Percentiles rank a stretch among this genome's conserved stretches.
Conservation (phyloP, 257 asterid species). For the Anisodus tanguticus region DNA sequence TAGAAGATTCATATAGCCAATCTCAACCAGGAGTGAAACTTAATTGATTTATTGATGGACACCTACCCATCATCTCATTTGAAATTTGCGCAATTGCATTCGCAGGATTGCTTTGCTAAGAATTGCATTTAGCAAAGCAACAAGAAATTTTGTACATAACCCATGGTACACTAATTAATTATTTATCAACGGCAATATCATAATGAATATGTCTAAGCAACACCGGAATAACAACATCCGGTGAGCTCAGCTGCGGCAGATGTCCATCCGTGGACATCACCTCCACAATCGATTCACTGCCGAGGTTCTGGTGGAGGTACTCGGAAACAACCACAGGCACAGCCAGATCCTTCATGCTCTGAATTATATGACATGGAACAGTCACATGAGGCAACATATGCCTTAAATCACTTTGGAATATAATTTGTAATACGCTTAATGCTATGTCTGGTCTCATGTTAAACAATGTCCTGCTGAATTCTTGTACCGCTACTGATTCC, state of each 20-base stretch:
- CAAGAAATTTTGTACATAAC: background rate
- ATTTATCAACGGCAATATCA: constrained; percentile 38
- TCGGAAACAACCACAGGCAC: constrained; percentile 83
- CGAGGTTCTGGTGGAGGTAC: constrained; percentile 68
- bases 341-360: constrained; percentile 80
- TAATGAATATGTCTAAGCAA: constrained; percentile 66
- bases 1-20: background rate
- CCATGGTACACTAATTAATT: background rate
- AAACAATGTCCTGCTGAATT: constrained; percentile 82
- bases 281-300: constrained; percentile 71
- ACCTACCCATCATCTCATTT: background rate
- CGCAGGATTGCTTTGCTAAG: background rate
- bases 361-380: constrained; percentile 79
- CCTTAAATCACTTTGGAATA: constrained; percentile 64
- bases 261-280: constrained; percentile 87
- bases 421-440: constrained; percentile 59
- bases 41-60: background rate
- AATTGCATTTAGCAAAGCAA: background rate
- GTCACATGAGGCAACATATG: constrained; percentile 56
- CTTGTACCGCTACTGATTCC: constrained; percentile 78
- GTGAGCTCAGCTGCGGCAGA: constrained; percentile 83
- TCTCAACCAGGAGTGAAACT: background rate
- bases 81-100: background rate
- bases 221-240: constrained; percentile 69
- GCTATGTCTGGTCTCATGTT: constrained; percentile 94